phyloP scores from a whole-genome alignment of 306 rosid genomes.

The Notholithocarpus densiflorus region DNA sequence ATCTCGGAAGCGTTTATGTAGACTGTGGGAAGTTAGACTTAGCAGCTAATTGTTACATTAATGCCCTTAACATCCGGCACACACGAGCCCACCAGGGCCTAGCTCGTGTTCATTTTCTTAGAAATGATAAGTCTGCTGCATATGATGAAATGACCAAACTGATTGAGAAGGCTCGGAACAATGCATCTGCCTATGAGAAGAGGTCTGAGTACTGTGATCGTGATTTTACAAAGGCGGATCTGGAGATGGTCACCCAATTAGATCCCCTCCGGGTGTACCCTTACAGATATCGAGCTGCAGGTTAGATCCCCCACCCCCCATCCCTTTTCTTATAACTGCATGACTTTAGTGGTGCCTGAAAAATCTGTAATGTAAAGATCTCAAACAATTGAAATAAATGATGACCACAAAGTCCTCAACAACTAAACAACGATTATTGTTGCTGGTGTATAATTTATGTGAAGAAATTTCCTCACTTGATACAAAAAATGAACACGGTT shows the following conservation, averaged over 20 bases:
- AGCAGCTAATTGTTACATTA: conserved; percentile 87
- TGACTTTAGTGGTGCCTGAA: conserved; percentile 2
- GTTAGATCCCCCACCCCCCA: conserved; percentile 25
- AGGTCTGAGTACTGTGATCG: conserved; percentile 91
- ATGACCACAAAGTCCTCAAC: background rate
- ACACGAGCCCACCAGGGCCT: conserved; percentile 96
- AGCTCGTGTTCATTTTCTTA: conserved; percentile 82
- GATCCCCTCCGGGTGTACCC: conserved; percentile 95
- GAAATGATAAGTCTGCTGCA: conserved; percentile 61
- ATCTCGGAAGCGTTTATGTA: conserved; percentile 91
- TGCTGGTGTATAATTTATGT: background rate
- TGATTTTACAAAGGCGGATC: conserved; percentile 68
- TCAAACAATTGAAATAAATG: background rate
- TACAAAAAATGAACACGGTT: background rate
- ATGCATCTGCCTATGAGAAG: conserved; percentile 89
- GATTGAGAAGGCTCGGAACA: conserved; percentile 65
- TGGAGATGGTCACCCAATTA: conserved; percentile 76
- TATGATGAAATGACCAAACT: conserved; percentile 83
- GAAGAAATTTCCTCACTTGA: background rate
- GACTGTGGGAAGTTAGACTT: conserved; percentile 63
- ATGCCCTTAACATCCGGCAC: conserved; percentile 84
- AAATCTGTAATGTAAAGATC: background rate
- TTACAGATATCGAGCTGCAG: conserved; percentile 98
- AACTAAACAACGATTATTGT: background rate
- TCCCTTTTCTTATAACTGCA: background rate